Conservation (phyloP, 148 eudicot genomes). For the Polygonum maritimum region DNA sequence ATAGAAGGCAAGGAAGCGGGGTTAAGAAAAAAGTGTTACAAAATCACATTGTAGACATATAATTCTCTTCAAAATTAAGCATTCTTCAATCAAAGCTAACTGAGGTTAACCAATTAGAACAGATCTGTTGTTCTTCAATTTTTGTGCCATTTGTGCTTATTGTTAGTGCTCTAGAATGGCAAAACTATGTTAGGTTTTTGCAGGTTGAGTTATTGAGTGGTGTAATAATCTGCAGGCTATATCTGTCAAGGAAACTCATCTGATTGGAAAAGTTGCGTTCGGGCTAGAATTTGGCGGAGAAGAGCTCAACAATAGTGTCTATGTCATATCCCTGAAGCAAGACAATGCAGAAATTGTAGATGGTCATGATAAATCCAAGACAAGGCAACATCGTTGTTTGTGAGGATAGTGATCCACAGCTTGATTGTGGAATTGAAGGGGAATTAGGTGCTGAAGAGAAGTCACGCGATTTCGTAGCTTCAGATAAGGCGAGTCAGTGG, state of each 20-base stretch:
- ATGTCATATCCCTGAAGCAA: too few relatives aligned
- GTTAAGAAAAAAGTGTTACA: too few relatives aligned
- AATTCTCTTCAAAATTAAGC: too few relatives aligned
- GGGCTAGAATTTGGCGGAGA: constrained; percentile 39
- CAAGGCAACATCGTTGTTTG: constrained; percentile 9
- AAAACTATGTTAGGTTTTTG: neutral
- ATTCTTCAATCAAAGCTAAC: too few relatives aligned
- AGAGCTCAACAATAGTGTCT: constrained; percentile 32
- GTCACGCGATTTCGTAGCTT: constrained; percentile 1
- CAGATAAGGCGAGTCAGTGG: constrained; percentile 13
- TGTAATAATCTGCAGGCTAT: constrained; percentile 40
- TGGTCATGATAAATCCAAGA: constrained; percentile 16
- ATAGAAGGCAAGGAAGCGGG: too few relatives aligned
- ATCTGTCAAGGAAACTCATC: constrained; percentile 68
- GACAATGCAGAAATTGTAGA: constrained; percentile 17
- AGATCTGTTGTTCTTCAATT: too few relatives aligned
- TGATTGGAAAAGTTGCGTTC: constrained; percentile 45
- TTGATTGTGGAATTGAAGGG: constrained; percentile 10
- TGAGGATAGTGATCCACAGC: constrained; percentile 19
- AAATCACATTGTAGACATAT: too few relatives aligned
- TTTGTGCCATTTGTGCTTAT: too few relatives aligned
- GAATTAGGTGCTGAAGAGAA: constrained; percentile 11
- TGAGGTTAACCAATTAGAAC: too few relatives aligned
- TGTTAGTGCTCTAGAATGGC: too few relatives aligned
- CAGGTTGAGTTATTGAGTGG: neutral